Conservation (phyloP, 2,329 filamentous ascomycete species). For the Sclerotinia subarctica region DNA sequence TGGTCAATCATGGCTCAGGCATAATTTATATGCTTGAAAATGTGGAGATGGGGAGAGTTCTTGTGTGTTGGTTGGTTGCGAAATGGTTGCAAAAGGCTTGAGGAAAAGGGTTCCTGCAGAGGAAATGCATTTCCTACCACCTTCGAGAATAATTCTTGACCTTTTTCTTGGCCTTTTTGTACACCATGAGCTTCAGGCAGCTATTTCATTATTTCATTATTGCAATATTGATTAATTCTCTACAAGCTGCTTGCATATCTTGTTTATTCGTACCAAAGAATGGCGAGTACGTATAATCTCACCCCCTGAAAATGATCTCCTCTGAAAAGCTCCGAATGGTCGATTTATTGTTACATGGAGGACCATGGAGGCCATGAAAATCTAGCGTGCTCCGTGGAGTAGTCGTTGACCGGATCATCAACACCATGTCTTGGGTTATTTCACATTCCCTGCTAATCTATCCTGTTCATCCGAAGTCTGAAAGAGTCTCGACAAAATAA, state of each 20-base stretch:
- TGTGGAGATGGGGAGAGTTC: slow-evolving; percentile 15
- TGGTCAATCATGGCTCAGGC: neutral
- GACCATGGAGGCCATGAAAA: slow-evolving; percentile 14
- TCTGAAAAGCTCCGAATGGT: slow-evolving; percentile 4
- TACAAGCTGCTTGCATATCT: neutral
- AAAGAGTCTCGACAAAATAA: neutral
- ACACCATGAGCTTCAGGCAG: neutral
- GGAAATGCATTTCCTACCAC: slow-evolving; percentile 1
- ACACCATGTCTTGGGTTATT: neutral
- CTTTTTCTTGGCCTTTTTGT: neutral
- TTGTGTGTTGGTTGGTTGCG: neutral
- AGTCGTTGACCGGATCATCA: neutral
- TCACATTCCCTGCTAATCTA: neutral
- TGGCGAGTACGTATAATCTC: neutral
- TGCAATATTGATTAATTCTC: neutral
- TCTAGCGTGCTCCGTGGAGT: slow-evolving; percentile 15
- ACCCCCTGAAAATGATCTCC: slow-evolving; percentile 15
- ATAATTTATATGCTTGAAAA: slow-evolving; percentile 1
- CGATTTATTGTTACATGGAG: neutral
- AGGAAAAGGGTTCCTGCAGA: slow-evolving; percentile 12
- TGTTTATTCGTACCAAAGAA: neutral
- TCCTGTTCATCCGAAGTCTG: slow-evolving; percentile 2
- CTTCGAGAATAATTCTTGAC: slow-evolving; percentile 15
- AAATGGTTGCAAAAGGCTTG: neutral
- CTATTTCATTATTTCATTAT: neutral